Conservation (phyloP, 2,329 filamentous ascomycete species). For the Penicillium sp. region DNA sequence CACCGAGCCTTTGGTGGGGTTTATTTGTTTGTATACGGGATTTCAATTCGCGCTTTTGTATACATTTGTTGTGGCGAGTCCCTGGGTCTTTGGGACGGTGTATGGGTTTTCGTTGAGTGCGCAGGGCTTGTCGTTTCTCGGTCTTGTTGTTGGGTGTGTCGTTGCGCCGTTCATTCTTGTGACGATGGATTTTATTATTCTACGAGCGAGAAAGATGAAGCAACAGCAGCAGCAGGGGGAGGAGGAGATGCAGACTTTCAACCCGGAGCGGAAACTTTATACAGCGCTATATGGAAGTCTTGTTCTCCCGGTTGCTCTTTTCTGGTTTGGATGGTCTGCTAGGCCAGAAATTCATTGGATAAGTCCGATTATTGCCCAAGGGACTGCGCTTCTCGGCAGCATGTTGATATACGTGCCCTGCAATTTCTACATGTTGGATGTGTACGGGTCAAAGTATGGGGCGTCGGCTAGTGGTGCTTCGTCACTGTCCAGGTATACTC, state of each 20-base stretch:
- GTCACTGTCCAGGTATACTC: constrained; percentile 31
- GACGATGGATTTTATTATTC: constrained; percentile 58
- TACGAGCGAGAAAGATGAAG: constrained; percentile 57
- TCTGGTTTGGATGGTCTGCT: constrained; percentile 72
- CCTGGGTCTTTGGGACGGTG: constrained; percentile 70
- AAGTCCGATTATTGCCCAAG: constrained; percentile 32
- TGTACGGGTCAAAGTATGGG: constrained; percentile 45
- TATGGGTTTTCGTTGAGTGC: constrained; percentile 64
- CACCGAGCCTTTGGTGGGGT: constrained; percentile 69
- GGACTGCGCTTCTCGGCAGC: constrained; percentile 28
- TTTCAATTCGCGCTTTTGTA: constrained; percentile 82
- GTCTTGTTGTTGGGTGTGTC: constrained; percentile 73
- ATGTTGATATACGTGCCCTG: constrained; percentile 40
- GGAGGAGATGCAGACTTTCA: neutral
- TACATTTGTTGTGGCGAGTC: constrained; percentile 83
- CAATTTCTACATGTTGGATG: constrained; percentile 47
- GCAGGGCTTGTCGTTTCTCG: constrained; percentile 78
- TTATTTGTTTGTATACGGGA: constrained; percentile 72
- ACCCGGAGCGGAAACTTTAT: constrained; percentile 31
- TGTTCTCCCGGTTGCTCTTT: constrained; percentile 59
- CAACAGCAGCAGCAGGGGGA: neutral
- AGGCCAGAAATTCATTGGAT: constrained; percentile 35
- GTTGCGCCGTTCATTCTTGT: constrained; percentile 46
- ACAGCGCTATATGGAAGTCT: constrained; percentile 31
- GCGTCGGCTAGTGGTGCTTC: constrained; percentile 39